Conservation (phyloP, 345 rosid species). For the Pistacia atlantica region DNA sequence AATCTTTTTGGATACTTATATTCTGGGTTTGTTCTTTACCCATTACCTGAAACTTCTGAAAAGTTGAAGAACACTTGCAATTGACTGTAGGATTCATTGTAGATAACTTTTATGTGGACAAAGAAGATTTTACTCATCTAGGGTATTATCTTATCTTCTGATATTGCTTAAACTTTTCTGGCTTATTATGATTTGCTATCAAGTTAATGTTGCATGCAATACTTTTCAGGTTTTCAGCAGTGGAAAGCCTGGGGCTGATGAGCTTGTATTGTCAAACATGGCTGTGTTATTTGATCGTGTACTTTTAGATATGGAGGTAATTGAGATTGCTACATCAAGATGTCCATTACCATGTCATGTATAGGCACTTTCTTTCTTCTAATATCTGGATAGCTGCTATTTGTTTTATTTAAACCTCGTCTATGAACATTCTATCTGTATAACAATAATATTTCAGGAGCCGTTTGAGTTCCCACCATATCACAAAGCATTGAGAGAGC, state of each 20-base stretch:
- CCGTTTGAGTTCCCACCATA: slow-evolving; percentile 73
- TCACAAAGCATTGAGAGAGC: slow-evolving; percentile 87
- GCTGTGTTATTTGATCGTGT: slow-evolving; percentile 74
- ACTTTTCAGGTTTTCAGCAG: slow-evolving; percentile 70
- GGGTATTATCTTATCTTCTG: slow-evolving; percentile 6
- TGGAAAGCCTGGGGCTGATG: slow-evolving; percentile 59
- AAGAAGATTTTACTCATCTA: slow-evolving; percentile 5
- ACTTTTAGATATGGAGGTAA: slow-evolving; percentile 85
- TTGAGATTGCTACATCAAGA: slow-evolving; percentile 15
- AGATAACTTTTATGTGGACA: neutral
- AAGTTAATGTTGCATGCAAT: neutral
- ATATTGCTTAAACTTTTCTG: neutral
- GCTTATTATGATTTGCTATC: neutral
- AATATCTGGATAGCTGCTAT: neutral
- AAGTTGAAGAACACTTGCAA: neutral
- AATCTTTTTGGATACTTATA: neutral
- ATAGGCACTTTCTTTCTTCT: neutral
- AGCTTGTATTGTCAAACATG: slow-evolving; percentile 79
- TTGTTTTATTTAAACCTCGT: slow-evolving; percentile 21
- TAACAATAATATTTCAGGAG: slow-evolving; percentile 53
- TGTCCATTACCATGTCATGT: slow-evolving; percentile 17
- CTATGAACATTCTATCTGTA: slow-evolving; percentile 10
- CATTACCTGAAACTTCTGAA: neutral
- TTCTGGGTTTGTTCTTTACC: neutral
- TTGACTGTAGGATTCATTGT: slow-evolving; percentile 10